phyloP scores from a whole-genome alignment of 1,139 yeast species.

The Blastobotrys arbuscula region DNA sequence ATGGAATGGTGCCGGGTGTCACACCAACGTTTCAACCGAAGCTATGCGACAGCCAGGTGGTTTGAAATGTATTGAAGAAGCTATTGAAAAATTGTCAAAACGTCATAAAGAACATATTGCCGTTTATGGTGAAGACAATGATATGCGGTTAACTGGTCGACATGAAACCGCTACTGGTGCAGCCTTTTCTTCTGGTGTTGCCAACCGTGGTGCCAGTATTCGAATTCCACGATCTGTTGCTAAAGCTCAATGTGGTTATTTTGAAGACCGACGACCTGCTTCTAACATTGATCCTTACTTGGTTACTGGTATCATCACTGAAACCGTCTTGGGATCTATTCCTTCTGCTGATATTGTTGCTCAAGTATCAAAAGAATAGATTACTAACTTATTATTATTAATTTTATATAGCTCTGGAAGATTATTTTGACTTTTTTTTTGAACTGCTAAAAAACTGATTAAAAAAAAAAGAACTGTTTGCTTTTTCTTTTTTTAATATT shows the following conservation, averaged over 20 bases:
- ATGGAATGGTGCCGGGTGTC: constrained; percentile 99
- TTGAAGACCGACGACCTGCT: constrained; percentile 99
- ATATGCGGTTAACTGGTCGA: constrained; percentile 91
- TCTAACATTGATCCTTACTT: constrained; percentile 98
- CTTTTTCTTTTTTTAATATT: no score
- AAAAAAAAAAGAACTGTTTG: no score
- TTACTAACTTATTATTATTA: not conserved
- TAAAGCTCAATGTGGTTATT: constrained; percentile 96
- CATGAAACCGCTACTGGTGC: constrained; percentile 97
- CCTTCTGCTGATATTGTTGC: constrained; percentile 89
- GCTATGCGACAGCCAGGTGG: constrained; percentile 94
- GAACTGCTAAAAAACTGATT: no score
- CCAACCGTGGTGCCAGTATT: constrained; percentile 98
- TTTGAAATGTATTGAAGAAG: constrained; percentile 86
- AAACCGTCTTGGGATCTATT: constrained; percentile 92
- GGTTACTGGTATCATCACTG: constrained; percentile 97
- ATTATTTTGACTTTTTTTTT: constrained; percentile 2
- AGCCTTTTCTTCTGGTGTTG: constrained; percentile 91
- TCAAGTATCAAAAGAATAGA: constrained; percentile 10
- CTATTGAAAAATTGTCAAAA: constrained; percentile 87
- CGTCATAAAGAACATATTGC: constrained; percentile 96
- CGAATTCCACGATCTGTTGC: constrained; percentile 99
- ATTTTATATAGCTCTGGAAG: not conserved
- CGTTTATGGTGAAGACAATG: constrained; percentile 93
- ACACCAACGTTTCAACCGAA: constrained; percentile 94